Evolutionary conservation across 106 monocot species (phyloP).

Genomic region (Platanthera guangdongensis): DNA sequence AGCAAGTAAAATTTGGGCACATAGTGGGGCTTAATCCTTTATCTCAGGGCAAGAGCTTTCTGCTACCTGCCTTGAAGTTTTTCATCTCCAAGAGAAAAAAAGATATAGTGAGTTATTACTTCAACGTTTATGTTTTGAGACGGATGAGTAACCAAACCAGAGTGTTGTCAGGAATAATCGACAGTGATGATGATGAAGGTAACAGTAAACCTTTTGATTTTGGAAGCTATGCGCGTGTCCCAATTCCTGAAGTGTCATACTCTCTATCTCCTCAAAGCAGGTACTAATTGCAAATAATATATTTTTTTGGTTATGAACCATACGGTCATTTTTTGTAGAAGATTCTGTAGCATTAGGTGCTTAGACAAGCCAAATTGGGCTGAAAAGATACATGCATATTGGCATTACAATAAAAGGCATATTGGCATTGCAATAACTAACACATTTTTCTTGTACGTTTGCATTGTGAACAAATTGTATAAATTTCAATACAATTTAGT

Average conservation of each 20-base stretch:
- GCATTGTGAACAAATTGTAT: too few species aligned
- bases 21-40: conserved; percentile 22
- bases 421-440: too few species aligned
- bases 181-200: conserved; percentile 37
- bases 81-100: conserved; percentile 30
- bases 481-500: too few species aligned
- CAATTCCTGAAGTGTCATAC: conserved; percentile 4
- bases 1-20: conserved; percentile 20
- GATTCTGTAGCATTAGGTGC: too few species aligned
- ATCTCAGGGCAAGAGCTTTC: conserved; percentile 16
- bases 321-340: too few species aligned
- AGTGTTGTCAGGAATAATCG: conserved; percentile 6
- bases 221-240: neutral
- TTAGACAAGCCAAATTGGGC: too few species aligned
- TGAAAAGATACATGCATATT: too few species aligned
- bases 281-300: neutral
- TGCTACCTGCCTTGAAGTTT: conserved; percentile 18
- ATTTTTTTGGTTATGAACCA: neutral
- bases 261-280: conserved; percentile 8
- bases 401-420: too few species aligned
- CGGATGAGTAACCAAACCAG: conserved; percentile 29
- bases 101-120: conserved; percentile 42
- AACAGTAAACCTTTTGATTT: neutral
- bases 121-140: conserved; percentile 36
- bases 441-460: too few species aligned